Base-by-base conservation (phyloP, 768 basidiomycete species). In the Mrakia blollopis region DNA sequence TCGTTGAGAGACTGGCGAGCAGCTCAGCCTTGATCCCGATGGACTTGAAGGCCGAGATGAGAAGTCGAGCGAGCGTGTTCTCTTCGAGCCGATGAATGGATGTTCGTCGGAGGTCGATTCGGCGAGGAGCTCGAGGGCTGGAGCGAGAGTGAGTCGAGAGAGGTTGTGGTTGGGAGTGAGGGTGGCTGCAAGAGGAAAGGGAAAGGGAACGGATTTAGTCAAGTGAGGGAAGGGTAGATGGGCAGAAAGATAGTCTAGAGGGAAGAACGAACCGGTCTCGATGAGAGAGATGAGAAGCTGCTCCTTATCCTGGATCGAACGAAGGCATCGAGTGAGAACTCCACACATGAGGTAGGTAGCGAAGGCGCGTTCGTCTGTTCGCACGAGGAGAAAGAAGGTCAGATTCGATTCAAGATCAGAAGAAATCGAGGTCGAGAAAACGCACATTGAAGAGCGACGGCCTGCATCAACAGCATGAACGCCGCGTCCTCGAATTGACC, bases 211-310 rank as follows among this genome's bases (percentile, higher is more conserved):
- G 47, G 16, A 23, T 7, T 32, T 14, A n/a, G 52, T 23, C 7
- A 14, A 35, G 3, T 3, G 52, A 10, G 44, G n/a, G n/a, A 57
- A 3, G 21, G 10, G 18, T 3, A 3, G 8, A 1, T 7, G 5
- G 16, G 25, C 3, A 32, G 72, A 60, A 35, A 39, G 13, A 23
- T n/a, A n/a, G n/a, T n/a, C n/a, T n/a, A 16, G 39, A 9, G 23
- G 23, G 52, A 28, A 11, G 25, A 7, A 72, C 35, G 47, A 21
- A 72, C 72, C 72, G 5, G 52, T 72, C 54, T 54, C 72, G 72
- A 72, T 72, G 25, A 72, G 50, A 9, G 72, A 72, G 28, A 72
- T 35, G 28, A 72, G 72, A 8, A 72, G 50, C 39, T 61, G 35
- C 21, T 61, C 72, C 50, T 72, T 54, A 7, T 32, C 52, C 30